Evolutionary conservation across 306 rosid genomes (phyloP).

Genomic region (Trifolium fragiferum): DNA sequence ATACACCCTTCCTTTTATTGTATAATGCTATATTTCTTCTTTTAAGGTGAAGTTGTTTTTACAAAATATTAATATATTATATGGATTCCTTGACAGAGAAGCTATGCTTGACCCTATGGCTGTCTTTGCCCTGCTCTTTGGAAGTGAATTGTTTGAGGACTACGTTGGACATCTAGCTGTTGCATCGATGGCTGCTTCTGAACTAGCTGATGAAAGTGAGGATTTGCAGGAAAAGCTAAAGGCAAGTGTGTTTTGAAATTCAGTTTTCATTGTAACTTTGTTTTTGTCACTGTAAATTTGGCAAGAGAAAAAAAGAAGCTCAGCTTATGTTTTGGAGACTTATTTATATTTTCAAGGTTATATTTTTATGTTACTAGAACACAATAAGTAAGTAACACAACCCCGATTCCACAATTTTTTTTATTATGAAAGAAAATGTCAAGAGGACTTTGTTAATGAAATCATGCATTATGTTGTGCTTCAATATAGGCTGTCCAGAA

Average conservation of each 20-base stretch:
- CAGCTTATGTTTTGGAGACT: not conserved
- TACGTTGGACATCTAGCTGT: conserved; percentile 89
- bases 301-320: not conserved
- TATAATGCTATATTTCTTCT: not conserved
- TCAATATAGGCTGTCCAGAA: conserved; percentile 71
- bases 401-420: not conserved
- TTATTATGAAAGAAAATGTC: not conserved
- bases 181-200: conserved; percentile 93
- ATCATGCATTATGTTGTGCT: conserved; percentile 4
- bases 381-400: not conserved
- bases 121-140: conserved; percentile 84
- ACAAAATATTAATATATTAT: not conserved
- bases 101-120: conserved; percentile 91
- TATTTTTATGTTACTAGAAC: not conserved
- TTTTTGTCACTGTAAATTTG: not conserved
- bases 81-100: conserved; percentile 65
- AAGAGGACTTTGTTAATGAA: not conserved
- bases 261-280: conserved; percentile 10
- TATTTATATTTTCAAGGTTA: conserved; percentile 11
- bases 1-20: not conserved
- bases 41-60: conserved; percentile 5
- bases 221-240: conserved; percentile 79
- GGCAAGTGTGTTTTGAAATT: conserved; percentile 57
- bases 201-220: conserved; percentile 58
- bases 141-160: conserved; percentile 94